Evolutionary conservation across 345 rosid genomes (phyloP).

Genomic region (Populus ilicifolia): DNA sequence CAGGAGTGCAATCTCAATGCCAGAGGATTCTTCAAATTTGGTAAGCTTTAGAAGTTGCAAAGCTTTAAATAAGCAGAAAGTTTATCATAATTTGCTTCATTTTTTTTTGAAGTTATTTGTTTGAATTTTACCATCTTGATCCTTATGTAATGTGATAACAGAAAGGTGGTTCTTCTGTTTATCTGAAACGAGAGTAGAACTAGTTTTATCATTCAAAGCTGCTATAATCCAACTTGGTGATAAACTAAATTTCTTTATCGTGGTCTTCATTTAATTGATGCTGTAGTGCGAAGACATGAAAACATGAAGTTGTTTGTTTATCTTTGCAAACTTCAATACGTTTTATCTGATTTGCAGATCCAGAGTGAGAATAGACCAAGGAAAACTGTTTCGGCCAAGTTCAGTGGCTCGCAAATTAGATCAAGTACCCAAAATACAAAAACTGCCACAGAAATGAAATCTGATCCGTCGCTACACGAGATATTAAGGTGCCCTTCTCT

Average conservation of each 20-base stretch:
- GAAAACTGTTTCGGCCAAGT: conserved; percentile 53
- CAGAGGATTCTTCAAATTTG: conserved; percentile 55
- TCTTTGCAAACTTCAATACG: neutral
- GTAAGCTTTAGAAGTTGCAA: conserved; percentile 38
- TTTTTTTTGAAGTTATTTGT: neutral
- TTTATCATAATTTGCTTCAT: neutral
- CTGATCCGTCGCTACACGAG: conserved; percentile 55
- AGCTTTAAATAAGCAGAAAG: neutral
- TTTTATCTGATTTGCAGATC: conserved; percentile 33
- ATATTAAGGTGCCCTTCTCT: conserved; percentile 57
- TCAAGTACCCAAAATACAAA: conserved; percentile 32
- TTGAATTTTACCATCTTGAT: neutral
- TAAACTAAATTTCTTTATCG: neutral
- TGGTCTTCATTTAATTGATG: neutral
- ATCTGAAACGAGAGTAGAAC: neutral
- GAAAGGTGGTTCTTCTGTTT: neutral
- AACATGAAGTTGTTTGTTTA: neutral
- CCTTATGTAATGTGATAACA: neutral
- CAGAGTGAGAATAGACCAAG: conserved; percentile 44
- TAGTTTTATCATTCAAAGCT: neutral
- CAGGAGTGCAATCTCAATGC: conserved; percentile 40
- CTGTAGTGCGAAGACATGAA: neutral
- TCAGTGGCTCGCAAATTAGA: conserved; percentile 50
- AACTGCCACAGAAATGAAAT: conserved; percentile 29
- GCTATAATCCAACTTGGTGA: neutral